Evolutionary conservation across 1,139 yeast species (phyloP).

Genomic region (Blastobotrys elegans): DNA sequence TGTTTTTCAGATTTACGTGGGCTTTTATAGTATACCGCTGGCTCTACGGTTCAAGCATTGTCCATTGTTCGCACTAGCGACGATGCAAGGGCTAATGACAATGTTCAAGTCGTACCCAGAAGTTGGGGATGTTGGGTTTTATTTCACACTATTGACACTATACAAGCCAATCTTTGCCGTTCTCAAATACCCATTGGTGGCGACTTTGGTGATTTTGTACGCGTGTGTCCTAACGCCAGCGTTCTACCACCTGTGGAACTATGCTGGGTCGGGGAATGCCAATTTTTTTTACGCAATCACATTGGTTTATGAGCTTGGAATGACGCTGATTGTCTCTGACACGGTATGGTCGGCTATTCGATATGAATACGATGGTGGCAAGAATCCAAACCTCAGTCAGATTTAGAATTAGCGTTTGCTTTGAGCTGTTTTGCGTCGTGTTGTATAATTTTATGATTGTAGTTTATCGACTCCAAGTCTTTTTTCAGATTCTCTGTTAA

Average conservation of each 20-base stretch:
- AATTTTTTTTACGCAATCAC: slow-evolving; percentile 95
- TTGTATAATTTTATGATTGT: slow-evolving; percentile 22
- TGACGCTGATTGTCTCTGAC: slow-evolving; percentile 67
- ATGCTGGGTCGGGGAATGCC: slow-evolving; percentile 89
- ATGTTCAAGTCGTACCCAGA: slow-evolving; percentile 85
- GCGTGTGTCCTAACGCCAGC: slow-evolving; percentile 69
- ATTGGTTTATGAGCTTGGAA: slow-evolving; percentile 69
- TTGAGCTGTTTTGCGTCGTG: neutral
- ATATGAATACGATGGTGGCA: slow-evolving; percentile 58
- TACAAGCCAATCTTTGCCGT: slow-evolving; percentile 41
- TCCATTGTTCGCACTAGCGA: slow-evolving; percentile 62
- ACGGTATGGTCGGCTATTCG: slow-evolving; percentile 77
- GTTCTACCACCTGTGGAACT: slow-evolving; percentile 92
- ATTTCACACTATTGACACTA: slow-evolving; percentile 55
- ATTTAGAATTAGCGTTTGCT: too few relatives aligned
- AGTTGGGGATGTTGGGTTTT: slow-evolving; percentile 75
- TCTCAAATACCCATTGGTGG: slow-evolving; percentile 42
- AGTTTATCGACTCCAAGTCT: slow-evolving; percentile 22
- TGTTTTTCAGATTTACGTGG: slow-evolving; percentile 74
- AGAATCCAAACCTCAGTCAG: slow-evolving; percentile 26
- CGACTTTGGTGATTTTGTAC: slow-evolving; percentile 44
- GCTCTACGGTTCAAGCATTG: slow-evolving; percentile 53
- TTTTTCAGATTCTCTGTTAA: slow-evolving; percentile 27
- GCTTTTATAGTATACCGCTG: slow-evolving; percentile 66
- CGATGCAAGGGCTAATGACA: slow-evolving; percentile 60